Base-by-base conservation (phyloP, 257 asterid species). In the Salvia miltiorrhiza region DNA sequence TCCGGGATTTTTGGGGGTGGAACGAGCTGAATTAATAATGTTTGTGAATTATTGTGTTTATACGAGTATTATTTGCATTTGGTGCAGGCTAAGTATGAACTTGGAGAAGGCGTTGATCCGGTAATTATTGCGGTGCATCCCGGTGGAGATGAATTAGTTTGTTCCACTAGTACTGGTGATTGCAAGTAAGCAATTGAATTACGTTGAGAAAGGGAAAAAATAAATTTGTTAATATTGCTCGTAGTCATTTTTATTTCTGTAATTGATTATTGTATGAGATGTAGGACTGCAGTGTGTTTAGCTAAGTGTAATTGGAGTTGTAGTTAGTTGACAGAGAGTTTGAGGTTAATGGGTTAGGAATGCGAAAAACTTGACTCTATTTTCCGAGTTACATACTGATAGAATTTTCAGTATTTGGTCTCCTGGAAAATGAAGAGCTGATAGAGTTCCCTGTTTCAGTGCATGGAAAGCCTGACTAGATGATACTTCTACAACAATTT, bases 101-200 rank as follows among this genome's bases (percentile, higher is more conserved):
- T 94, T 17, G 95, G 82, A 70, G 90, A 84, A 72, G 94, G 94
- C 56, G 86, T 80, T 74, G 78, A 76, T 67, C 97, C 95, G 41
- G 84, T 88, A 48, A 70, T 69, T 67, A 77, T 94, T 65, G 90
- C 92, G 5, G 93, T 84, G 73, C 99, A 91, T 76, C 97, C 97
- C 0, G 77, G 87, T 65, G 98, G 97, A 32, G 96, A 91, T 56
- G 89, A 78, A 49, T 70, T 94, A 12, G 96, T 91, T 74, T 91
- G 95, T 76, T 92, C 98, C 44, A 87, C 96, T 44, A 86, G 86
- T 71, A 53, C 83, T n/a, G 96, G 93, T 68, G 97, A 94, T 79
- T 89, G 97, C 99, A 94, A 83, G 98, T 94, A 67, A 69, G 90
- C 82, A 26, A 44, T 64, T 20, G n/a, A 4, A 5, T 47, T 33